Conservation (phyloP, 2,329 filamentous ascomycete genomes). For the Exophiala sideris region DNA sequence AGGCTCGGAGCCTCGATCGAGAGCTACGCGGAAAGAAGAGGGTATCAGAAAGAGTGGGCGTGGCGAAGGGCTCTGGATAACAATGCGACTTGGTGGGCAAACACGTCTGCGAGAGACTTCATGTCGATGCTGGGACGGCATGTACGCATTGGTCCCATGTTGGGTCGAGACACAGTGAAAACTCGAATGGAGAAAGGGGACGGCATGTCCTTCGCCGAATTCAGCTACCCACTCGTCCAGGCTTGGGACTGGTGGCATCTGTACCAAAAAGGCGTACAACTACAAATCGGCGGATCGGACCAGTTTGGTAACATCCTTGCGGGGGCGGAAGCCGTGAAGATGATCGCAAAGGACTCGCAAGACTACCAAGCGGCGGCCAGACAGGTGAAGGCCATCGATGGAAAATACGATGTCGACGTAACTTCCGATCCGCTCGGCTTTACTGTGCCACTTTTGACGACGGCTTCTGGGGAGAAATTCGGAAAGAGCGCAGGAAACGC, state of each 20-base stretch:
- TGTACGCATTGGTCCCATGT: constrained; percentile 78
- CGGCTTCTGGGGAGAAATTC: constrained; percentile 81
- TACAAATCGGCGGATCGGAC: constrained; percentile 93
- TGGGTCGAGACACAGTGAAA: constrained; percentile 83
- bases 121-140: constrained; percentile 69
- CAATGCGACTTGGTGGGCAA: constrained; percentile 81
- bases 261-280: constrained; percentile 67
- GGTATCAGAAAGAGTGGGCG: constrained; percentile 60
- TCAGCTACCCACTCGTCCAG: constrained; percentile 88
- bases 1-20: constrained; percentile 74
- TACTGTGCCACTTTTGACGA: constrained; percentile 85
- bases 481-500: constrained; percentile 94
- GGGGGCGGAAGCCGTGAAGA: constrained; percentile 80
- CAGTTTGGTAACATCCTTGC: constrained; percentile 95
- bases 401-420: constrained; percentile 23
- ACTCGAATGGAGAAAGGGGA: constrained; percentile 78
- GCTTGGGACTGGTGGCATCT: constrained; percentile 96
- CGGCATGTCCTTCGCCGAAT: constrained; percentile 92
- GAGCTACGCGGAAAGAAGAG: constrained; percentile 60
- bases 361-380: constrained; percentile 31
- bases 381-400: constrained; percentile 16
- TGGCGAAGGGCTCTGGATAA: constrained; percentile 69
- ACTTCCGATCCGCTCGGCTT: constrained; percentile 68
- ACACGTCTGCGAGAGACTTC: constrained; percentile 68
- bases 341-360: constrained; percentile 60